Evolutionary conservation across 306 rosid species (phyloP), one percentile per base, ranked within the genome.

Genomic region (Trichosanthes truncata): DNA sequence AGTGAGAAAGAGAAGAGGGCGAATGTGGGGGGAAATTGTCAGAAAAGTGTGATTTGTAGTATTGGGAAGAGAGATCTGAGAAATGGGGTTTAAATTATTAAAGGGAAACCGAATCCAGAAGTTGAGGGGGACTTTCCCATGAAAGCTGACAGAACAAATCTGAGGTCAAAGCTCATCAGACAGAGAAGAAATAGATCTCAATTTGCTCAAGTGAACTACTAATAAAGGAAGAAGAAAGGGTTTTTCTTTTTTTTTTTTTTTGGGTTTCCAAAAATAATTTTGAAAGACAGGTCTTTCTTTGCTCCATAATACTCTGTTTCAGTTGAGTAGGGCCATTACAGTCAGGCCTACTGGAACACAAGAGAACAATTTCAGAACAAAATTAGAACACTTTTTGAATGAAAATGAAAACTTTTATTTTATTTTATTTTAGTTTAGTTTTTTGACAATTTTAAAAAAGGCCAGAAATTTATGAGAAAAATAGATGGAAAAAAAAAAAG

Each of bases 61-160:
- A 68, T 21, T 12, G 60, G 61, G 60, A 49, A 49, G 25, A 49
- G 75, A 5, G 75, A 68, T 68, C 75, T 68, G 75, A 5, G 53
- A 74, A 73, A 63, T 31, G 60, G 57, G 77, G 53, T 1, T 46
- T 74, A 49, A 74, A 74, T 46, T 46, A 49, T 12, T 14, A 74
- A 46, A 74, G 43, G 59, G 41, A 46, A 73, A 74, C 26, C 7
- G 78, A 74, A 74, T 74, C 78, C 61, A 74, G 78, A 74, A 74
- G 78, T 26, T 49, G 78, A 74, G 78, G 60, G 78, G 78, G 17
- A 74, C 45, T 74, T 74, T 74, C 78, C 78, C 59, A 74, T 49
- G 78, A 48, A 46, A 46, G 55, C 25, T 72, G 77, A 72, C 77
- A 72, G 77, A 74, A 29, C 41, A 74, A 74, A 74, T 72, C 38